Percentiles rank a stretch among this genome's conserved stretches.
Evolutionary conservation across 345 rosid species (phyloP).

Genomic region (Zanthoxylum bungeanum): DNA sequence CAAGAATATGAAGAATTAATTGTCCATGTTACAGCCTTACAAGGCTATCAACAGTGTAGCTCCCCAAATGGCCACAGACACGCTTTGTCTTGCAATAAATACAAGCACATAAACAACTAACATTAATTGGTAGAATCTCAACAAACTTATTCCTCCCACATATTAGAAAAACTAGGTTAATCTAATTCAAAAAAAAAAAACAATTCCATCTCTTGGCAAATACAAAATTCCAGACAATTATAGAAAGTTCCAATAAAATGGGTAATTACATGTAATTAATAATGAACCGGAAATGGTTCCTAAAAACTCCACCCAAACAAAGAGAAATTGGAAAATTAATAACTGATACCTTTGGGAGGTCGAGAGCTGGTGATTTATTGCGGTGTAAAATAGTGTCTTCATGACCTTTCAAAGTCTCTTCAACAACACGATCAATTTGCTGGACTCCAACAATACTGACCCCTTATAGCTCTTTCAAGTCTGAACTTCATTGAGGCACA

Average conservation of each 20-base stretch:
- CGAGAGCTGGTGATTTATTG: constrained; percentile 84
- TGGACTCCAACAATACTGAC: constrained; percentile 92
- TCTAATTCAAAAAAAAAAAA: not conserved
- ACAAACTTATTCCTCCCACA: constrained; percentile 88
- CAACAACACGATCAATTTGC: constrained; percentile 95
- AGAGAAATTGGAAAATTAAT: not conserved
- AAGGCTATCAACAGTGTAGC: constrained; percentile 89
- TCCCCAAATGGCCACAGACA: constrained; percentile 97
- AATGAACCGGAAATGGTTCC: not conserved
- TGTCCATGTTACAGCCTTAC: constrained; percentile 40
- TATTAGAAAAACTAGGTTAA: constrained; percentile 21
- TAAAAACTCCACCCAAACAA: not conserved
- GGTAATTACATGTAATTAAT: not conserved
- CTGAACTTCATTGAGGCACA: constrained; percentile 94
- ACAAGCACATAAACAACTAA: constrained; percentile 94
- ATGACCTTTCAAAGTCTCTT: constrained; percentile 92
- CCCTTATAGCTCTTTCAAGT: constrained; percentile 83
- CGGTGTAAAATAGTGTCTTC: constrained; percentile 82
- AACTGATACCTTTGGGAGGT: constrained; percentile 76
- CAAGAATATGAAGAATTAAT: not conserved
- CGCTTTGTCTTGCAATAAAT: constrained; percentile 98
- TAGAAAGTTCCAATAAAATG: not conserved
- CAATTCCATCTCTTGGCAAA: not conserved
- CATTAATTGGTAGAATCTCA: constrained; percentile 93
- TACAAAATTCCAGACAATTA: not conserved